Conservation (phyloP, 2,329 filamentous ascomycete genomes). For the Pseudogymnoascus sp. region DNA sequence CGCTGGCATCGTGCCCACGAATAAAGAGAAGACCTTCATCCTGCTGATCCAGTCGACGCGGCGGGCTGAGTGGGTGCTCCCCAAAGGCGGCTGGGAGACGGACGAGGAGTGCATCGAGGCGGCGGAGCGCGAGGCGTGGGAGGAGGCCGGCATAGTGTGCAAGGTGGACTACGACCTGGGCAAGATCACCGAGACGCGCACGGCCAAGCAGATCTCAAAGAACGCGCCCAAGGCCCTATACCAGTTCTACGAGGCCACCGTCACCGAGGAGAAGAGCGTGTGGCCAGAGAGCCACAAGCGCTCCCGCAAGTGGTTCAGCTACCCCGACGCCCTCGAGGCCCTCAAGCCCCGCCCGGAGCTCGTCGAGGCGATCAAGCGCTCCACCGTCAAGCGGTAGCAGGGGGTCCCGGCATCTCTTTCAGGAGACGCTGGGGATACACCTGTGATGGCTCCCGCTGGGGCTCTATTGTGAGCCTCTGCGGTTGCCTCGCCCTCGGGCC, state of each 20-base stretch:
- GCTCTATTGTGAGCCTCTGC: neutral
- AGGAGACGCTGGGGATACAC: neutral
- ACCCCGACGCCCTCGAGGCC: slow-evolving; percentile 68
- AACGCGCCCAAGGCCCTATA: slow-evolving; percentile 57
- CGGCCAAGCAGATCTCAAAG: slow-evolving; percentile 65
- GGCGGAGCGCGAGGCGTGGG: slow-evolving; percentile 89
- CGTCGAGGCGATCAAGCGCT: slow-evolving; percentile 73
- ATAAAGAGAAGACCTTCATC: slow-evolving; percentile 69
- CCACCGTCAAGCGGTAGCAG: slow-evolving; percentile 34
- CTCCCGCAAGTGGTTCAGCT: slow-evolving; percentile 82
- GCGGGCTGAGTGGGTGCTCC: slow-evolving; percentile 81
- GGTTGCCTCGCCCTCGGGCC: neutral
- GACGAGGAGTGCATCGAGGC: slow-evolving; percentile 84
- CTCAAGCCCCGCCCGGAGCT: slow-evolving; percentile 77
- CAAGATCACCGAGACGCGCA: slow-evolving; percentile 73
- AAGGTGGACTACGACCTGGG: slow-evolving; percentile 79
- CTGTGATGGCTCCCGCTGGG: slow-evolving; percentile 15
- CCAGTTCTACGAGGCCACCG: slow-evolving; percentile 81
- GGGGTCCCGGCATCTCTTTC: slow-evolving; percentile 30
- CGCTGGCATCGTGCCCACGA: slow-evolving; percentile 86
- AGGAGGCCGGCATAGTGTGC: slow-evolving; percentile 89
- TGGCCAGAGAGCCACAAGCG: slow-evolving; percentile 96
- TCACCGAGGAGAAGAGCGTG: slow-evolving; percentile 71
- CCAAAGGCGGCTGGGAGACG: slow-evolving; percentile 95
- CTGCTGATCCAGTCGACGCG: slow-evolving; percentile 89